Evolutionary conservation across 2,329 filamentous ascomycete genomes (phyloP).

Genomic region (Colletotrichum sp.): DNA sequence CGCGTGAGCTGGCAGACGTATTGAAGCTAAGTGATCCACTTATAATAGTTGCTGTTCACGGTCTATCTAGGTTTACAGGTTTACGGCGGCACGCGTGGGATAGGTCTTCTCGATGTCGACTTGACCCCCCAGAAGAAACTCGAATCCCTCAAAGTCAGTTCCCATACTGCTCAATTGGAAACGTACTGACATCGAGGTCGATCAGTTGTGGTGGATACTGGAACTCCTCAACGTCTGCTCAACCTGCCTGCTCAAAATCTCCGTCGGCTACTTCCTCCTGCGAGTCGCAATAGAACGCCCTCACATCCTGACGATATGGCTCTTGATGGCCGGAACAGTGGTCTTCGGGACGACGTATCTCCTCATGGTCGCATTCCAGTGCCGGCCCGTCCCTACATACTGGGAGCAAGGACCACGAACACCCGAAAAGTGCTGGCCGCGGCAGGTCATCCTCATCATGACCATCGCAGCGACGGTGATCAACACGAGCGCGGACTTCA

Average conservation of each 20-base stretch:
- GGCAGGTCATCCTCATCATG: slow-evolving; percentile 27
- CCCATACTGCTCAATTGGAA: not conserved
- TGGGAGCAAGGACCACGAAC: slow-evolving; percentile 34
- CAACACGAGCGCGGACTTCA: slow-evolving; percentile 42
- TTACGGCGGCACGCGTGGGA: not conserved
- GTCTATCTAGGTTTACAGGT: not conserved
- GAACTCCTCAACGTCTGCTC: slow-evolving; percentile 43
- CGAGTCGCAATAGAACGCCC: slow-evolving; percentile 39
- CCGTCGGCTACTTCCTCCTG: slow-evolving; percentile 45
- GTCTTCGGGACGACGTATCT: slow-evolving; percentile 42
- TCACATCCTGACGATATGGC: slow-evolving; percentile 39
- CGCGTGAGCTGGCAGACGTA: not conserved
- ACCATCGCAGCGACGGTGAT: slow-evolving; percentile 43
- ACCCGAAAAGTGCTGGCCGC: slow-evolving; percentile 32
- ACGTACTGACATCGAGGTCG: not conserved
- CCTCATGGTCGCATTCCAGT: slow-evolving; percentile 46
- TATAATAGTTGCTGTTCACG: not conserved
- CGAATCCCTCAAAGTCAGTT: not conserved
- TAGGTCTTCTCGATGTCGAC: not conserved
- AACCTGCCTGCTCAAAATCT: slow-evolving; percentile 38
- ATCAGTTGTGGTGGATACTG: slow-evolving; percentile 38
- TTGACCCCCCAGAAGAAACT: not conserved
- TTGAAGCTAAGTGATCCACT: not conserved
- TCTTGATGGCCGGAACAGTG: slow-evolving; percentile 36
- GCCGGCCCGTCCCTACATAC: slow-evolving; percentile 40